These are phyloP conservation scores for Aspergillus steynii DNA, from an alignment of 495 filamentous ascomycete genomes.

Conservation along the genomic window DNA sequence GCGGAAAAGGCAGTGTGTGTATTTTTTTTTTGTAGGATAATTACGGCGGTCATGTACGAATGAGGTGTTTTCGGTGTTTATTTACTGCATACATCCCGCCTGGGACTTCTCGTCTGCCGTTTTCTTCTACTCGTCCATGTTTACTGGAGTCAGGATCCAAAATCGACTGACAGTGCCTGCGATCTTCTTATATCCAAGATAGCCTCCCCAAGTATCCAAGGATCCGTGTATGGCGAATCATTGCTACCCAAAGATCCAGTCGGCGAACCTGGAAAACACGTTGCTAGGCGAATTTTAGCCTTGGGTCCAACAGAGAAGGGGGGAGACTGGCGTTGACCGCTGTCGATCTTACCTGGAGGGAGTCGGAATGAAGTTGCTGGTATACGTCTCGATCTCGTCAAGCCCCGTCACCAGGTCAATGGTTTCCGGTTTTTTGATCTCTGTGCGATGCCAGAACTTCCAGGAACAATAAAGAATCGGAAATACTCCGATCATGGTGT, in stretches of 20 bases:
- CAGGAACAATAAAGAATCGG: conserved; percentile 68
- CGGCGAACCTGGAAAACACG: conserved; percentile 25
- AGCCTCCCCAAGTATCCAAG: not conserved
- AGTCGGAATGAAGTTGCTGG: conserved; percentile 57
- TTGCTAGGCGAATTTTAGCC: conserved; percentile 25
- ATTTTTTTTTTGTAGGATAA: not conserved
- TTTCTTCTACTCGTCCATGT: not conserved
- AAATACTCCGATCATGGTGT: conserved; percentile 67
- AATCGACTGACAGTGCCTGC: not conserved
- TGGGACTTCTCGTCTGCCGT: not conserved
- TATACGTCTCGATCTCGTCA: conserved; percentile 76
- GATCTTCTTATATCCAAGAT: not conserved
- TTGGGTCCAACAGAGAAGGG: not conserved
- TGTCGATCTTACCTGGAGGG: conserved; percentile 52
- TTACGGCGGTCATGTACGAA: too few species aligned
- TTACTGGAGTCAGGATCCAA: not conserved
- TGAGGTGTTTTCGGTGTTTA: too few species aligned
- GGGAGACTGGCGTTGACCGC: conserved; percentile 16
- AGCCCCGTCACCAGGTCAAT: conserved; percentile 64
- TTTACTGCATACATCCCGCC: not conserved
- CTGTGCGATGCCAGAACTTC: conserved; percentile 69
- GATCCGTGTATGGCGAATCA: not conserved
- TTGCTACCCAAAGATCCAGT: conserved; percentile 22
- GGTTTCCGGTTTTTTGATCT: conserved; percentile 55
- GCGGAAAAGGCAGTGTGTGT: not conserved